Evolutionary conservation across 495 filamentous ascomycete species (phyloP), one percentile per base, ranked within the genome.

Genomic region (Clohesyomyces aquaticus): DNA sequence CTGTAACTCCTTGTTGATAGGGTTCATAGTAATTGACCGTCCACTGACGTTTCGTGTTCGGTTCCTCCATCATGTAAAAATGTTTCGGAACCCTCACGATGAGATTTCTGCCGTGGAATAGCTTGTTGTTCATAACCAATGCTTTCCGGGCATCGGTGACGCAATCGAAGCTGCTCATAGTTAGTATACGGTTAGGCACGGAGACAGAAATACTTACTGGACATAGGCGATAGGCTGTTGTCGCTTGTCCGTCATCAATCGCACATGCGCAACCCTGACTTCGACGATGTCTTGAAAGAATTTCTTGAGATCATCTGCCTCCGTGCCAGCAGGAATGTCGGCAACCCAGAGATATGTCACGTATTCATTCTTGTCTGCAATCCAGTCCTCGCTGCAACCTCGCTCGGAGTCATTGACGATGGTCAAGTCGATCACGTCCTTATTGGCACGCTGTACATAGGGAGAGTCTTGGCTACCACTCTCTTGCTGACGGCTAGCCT

Each of bases 301-400:
- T 11, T 38, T 9, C 18, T 3, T 26, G 10, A 68, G 16, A 4
- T 42, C 41, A 6, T 23, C 18, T 4, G 19, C 56, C 41, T 45
- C 26, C 25, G 26, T 23, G 4, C 32, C 35, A 12, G 23, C n/a
- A 27, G 32, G 23, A 6, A 65, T 12, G 11, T 32, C 22, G 27
- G 8, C 19, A 11, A 66, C 55, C 46, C 35, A 57, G 11, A 69
- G 45, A 11, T 32, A 10, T 3, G 10, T 51, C 53, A 65, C 53
- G 42, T 22, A 28, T 6, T 56, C 41, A 41, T 59, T 58, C n/a
- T 63, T 26, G 8, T 58, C 57, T 8, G 51, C 63, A 41, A 70
- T 70, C 52, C 51, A 70, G 18, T 45, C 27, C 21, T 62, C 53
- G 23, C 38, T 42, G 23, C 67, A 70, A 22, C 56, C 51, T 27